phyloP scores from a whole-genome alignment of 176 grass and related monocot species.

The Oryza meridionalis region DNA sequence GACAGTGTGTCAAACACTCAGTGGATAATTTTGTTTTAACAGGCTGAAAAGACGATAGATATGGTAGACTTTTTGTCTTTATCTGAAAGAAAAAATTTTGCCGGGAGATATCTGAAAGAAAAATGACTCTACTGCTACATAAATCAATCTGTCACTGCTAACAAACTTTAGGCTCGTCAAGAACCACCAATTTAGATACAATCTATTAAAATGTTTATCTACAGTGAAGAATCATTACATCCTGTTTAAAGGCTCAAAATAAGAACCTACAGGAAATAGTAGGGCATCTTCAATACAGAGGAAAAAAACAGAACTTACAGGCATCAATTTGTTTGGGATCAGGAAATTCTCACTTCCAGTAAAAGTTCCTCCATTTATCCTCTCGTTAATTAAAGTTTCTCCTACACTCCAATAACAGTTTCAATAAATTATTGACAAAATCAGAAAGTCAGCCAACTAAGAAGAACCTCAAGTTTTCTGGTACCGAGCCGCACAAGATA shows the following conservation, averaged over 20 bases:
- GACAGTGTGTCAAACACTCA: neutral
- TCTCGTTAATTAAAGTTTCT: slow-evolving; percentile 83
- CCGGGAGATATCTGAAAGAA: neutral
- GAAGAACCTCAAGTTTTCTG: slow-evolving; percentile 17
- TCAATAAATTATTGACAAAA: slow-evolving; percentile 34
- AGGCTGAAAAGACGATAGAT: slow-evolving; percentile 19
- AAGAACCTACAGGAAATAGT: neutral
- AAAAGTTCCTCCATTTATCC: slow-evolving; percentile 81
- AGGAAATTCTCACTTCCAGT: slow-evolving; percentile 83
- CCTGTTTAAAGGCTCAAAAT: slow-evolving; percentile 7
- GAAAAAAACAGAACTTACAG: slow-evolving; percentile 52
- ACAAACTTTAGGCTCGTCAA: neutral
- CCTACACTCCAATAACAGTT: slow-evolving; percentile 56
- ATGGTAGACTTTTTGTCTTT: neutral
- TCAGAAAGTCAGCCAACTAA: neutral
- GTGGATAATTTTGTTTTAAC: neutral
- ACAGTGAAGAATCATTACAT: neutral
- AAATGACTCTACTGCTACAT: neutral
- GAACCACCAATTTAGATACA: neutral
- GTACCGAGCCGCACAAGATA: slow-evolving; percentile 40
- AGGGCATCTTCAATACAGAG: neutral
- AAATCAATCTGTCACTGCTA: neutral
- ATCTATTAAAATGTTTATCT: neutral
- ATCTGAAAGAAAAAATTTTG: slow-evolving; percentile 5
- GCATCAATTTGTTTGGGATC: slow-evolving; percentile 95